phyloP scores from a whole-genome alignment of 345 rosid species.

The Garcia nutans region DNA sequence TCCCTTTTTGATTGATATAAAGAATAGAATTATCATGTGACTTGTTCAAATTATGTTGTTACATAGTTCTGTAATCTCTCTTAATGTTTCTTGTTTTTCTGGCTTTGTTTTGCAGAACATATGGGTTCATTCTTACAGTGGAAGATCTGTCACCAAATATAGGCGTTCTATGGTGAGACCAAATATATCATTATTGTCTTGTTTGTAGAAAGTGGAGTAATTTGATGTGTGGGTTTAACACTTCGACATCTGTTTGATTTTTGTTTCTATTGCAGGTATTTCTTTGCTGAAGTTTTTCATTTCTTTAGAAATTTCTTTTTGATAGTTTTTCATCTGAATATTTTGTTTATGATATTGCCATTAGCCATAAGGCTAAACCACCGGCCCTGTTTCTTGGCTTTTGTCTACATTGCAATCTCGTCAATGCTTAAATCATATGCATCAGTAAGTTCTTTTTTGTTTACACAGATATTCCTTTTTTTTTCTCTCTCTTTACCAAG shows the following conservation, averaged over 20 bases:
- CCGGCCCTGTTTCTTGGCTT: constrained; percentile 90
- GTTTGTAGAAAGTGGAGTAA: not conserved
- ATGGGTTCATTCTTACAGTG: constrained; percentile 87
- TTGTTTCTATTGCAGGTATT: constrained; percentile 62
- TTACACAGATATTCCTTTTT: not conserved
- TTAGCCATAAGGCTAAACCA: constrained; percentile 82
- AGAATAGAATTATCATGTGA: not conserved
- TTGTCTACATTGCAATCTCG: constrained; percentile 71
- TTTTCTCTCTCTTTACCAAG: no score
- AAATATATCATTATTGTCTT: constrained; percentile 9
- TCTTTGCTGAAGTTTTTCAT: constrained; percentile 94
- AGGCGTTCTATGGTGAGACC: constrained; percentile 81
- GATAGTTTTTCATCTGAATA: constrained; percentile 82
- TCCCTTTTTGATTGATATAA: not conserved
- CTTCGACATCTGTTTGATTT: constrained; percentile 13
- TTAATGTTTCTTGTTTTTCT: constrained; percentile 1
- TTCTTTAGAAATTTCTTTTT: constrained; percentile 86
- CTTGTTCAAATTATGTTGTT: not conserved
- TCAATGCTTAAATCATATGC: constrained; percentile 92
- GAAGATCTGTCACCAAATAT: constrained; percentile 96
- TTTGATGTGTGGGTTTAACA: constrained; percentile 8
- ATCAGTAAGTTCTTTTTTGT: constrained; percentile 55
- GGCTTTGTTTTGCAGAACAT: constrained; percentile 57
- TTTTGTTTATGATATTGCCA: constrained; percentile 77
- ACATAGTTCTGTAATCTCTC: not conserved